Conservation (phyloP, 495 filamentous ascomycete species). For the Collariella sp. region DNA sequence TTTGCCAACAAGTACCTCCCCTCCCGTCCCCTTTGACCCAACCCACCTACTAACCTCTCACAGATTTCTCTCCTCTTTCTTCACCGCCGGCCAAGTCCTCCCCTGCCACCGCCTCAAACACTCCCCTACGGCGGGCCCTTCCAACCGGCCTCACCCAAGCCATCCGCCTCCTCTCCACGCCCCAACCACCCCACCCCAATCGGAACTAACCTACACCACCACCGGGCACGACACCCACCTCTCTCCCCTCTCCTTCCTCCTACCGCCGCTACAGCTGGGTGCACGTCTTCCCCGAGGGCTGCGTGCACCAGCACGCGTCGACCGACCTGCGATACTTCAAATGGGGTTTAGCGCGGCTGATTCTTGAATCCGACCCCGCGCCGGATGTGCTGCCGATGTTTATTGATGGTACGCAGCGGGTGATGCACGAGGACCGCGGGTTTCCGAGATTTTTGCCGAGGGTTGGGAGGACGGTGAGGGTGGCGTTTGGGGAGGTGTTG, state of each 20-base stretch:
- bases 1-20: conserved; percentile 55
- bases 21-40: not conserved
- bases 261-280: conserved; percentile 64
- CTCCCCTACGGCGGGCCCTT: conserved; percentile 70
- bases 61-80: conserved; percentile 58
- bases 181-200: conserved; percentile 35
- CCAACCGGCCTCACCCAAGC: conserved; percentile 80
- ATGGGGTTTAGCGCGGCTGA: conserved; percentile 85
- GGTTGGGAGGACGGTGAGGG: conserved; percentile 55
- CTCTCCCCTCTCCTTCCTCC: conserved; percentile 47
- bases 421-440: conserved; percentile 72
- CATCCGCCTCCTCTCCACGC: conserved; percentile 68
- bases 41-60: not conserved
- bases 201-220: conserved; percentile 61
- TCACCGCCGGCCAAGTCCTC: conserved; percentile 76
- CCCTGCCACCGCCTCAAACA: conserved; percentile 76
- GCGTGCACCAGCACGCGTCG: conserved; percentile 75
- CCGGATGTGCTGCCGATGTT: conserved; percentile 91
- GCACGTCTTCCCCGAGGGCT: conserved; percentile 93
- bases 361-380: conserved; percentile 73
- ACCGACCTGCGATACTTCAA: conserved; percentile 91
- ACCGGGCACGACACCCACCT: conserved; percentile 49
- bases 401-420: conserved; percentile 72
- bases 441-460: conserved; percentile 81
- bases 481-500: conserved; percentile 64